Evolutionary conservation across 305 asterid species (phyloP), one percentile per base, ranked within the genome.

Genomic region (Solanum chacoense): DNA sequence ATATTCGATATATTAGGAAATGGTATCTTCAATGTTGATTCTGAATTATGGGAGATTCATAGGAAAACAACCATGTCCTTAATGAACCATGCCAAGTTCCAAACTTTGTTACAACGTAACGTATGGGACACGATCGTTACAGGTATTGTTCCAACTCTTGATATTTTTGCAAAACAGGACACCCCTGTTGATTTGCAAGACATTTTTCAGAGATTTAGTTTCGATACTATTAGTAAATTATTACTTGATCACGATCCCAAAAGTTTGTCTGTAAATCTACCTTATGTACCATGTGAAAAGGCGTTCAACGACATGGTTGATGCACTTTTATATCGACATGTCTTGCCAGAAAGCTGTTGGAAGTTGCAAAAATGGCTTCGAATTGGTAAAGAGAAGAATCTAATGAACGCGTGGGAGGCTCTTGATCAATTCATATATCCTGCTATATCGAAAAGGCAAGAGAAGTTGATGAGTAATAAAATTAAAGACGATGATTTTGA

Each of bases 1-100:
- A 90, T 84, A 2, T 90, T 90, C 2, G 84, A 90, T 11, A 63
- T 90, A 10, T 22, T 90, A 5, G 91, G 91, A 59, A 85, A 87
- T 67, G 88, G 90, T 3, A 89, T 89, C 28, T 89, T 89, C 86
- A 87, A 89, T 59, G 91, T 88, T 31, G 89, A 89, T 80, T 71
- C 45, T 12, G 65, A 89, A 20, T 24, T 84, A 18, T 87, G 89
- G 91, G 89, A 87, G 28, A 81, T 50, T 63, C 91, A 81, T 20
- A 81, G 91, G 87, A 89, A 87, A 34, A 34, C 83, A 37, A 69
- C 89, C 20, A 40, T 88, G 77, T 36, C 50, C n/a, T 32, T 88
- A 18, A 45, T 88, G 88, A 88, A 18, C 7, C 90, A 88, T 85
- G 32, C 24, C 76, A 85, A 63, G 31, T 84, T 88, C 72, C 76